These are phyloP conservation scores for Geum urbanum DNA, from an alignment of 306 rosid species.

Conservation along the genomic window DNA sequence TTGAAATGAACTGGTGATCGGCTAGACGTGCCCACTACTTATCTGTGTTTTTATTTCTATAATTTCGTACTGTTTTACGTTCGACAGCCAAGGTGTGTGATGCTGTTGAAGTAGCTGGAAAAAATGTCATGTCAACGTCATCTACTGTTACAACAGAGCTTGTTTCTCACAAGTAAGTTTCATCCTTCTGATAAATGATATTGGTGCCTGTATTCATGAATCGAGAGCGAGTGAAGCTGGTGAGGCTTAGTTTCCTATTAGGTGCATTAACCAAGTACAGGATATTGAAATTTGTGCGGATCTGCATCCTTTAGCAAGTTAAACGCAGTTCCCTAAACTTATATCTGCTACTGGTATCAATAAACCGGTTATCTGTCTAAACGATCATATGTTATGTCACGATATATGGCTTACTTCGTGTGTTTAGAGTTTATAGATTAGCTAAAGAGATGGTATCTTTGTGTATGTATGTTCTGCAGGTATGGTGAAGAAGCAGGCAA, in stretches of 20 bases:
- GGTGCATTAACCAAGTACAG: neutral
- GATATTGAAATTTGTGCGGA: neutral
- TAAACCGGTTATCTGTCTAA: neutral
- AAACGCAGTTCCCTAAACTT: neutral
- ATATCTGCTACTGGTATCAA: neutral
- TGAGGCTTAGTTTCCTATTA: neutral
- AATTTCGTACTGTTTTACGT: slow-evolving; percentile 20
- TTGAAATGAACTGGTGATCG: neutral
- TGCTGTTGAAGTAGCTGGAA: slow-evolving; percentile 90
- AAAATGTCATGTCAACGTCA: slow-evolving; percentile 84
- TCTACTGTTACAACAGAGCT: slow-evolving; percentile 84
- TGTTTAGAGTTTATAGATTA: neutral
- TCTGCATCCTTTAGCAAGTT: neutral
- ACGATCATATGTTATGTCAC: neutral
- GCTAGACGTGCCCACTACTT: slow-evolving; percentile 1
- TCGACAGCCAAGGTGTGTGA: slow-evolving; percentile 75
- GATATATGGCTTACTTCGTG: neutral
- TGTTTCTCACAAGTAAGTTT: slow-evolving; percentile 67
- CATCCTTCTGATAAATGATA: neutral
- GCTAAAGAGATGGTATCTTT: neutral
- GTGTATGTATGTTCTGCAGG: slow-evolving; percentile 44
- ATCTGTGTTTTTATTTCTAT: slow-evolving; percentile 8
- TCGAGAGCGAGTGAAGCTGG: neutral
- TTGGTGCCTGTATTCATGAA: neutral
- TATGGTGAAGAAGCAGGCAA: slow-evolving; percentile 84